Evolutionary conservation across 345 rosid genomes (phyloP).

Genomic region (Salix suchowensis): DNA sequence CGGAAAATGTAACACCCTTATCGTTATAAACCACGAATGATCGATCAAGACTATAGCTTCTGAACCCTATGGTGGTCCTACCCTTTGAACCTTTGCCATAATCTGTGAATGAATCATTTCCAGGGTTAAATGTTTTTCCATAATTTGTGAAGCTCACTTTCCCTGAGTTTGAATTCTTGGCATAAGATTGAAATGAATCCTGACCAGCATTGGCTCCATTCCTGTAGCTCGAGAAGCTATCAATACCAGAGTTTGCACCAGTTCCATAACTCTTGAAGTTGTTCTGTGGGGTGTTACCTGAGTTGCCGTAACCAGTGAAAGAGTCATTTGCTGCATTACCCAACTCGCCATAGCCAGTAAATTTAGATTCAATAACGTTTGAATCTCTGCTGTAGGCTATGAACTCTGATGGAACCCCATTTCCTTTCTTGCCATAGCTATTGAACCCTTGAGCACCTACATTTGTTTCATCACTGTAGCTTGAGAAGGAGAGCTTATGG

Average conservation of each 20-base stretch:
- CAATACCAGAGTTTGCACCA: conserved; percentile 14
- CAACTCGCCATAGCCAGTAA: conserved; percentile 25
- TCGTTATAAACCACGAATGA: conserved; percentile 22
- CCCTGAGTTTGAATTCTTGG: conserved; percentile 18
- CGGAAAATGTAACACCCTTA: conserved; percentile 19
- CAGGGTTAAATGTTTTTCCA: conserved; percentile 26
- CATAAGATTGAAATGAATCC: conserved; percentile 25
- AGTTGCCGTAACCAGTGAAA: conserved; percentile 20
- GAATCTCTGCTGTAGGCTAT: conserved; percentile 16
- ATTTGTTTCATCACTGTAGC: conserved; percentile 25
- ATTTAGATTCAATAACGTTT: conserved; percentile 20
- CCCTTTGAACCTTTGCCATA: conserved; percentile 27
- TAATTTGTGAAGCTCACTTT: conserved; percentile 21
- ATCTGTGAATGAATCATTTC: conserved; percentile 25
- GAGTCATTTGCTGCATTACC: conserved; percentile 25
- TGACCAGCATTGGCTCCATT: conserved; percentile 26
- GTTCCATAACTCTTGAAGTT: conserved; percentile 23
- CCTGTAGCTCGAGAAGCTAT: conserved; percentile 19
- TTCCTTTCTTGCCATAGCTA: conserved; percentile 32
- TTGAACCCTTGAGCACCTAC: conserved; percentile 21
- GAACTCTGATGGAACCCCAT: conserved; percentile 23
- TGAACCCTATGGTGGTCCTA: conserved; percentile 14
- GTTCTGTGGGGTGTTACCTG: conserved; percentile 21
- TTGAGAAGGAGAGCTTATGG: conserved; percentile 24
- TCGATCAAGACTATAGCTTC: conserved; percentile 17